These are phyloP conservation scores for Pseudozyma tsukubaensis DNA, from an alignment of 1,284 basidiomycete species.

Conservation along the genomic window DNA sequence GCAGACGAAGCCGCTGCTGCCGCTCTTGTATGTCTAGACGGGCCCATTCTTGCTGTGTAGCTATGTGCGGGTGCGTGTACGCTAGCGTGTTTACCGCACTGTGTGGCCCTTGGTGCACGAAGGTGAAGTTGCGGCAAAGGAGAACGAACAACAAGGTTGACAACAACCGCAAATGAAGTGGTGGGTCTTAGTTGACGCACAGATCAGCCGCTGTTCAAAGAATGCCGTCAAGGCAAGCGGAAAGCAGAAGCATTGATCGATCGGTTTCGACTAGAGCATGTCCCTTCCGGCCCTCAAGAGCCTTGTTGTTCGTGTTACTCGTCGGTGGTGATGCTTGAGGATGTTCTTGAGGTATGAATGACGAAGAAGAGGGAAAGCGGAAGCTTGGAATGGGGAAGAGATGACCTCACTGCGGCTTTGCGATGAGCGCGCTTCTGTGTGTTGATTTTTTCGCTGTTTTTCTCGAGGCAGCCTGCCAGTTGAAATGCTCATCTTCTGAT, in stretches of 20 bases:
- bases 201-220: conserved; percentile 7
- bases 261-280: conserved; percentile 12
- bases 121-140: conserved; percentile 12
- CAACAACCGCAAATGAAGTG: conserved; percentile 29
- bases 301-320: background rate
- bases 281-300: background rate
- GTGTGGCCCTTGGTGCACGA: background rate
- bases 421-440: conserved; percentile 9
- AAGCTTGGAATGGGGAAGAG: background rate
- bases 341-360: conserved; percentile 8
- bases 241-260: conserved; percentile 6
- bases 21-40: conserved; percentile 37
- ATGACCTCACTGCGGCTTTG: background rate
- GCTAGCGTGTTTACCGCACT: conserved; percentile 2
- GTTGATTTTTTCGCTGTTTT: conserved; percentile 19
- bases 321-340: background rate
- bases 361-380: background rate
- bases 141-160: conserved; percentile 8
- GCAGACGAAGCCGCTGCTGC: conserved; percentile 13
- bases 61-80: conserved; percentile 2
- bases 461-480: background rate
- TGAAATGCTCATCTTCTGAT: conserved; percentile 10
- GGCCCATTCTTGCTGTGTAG: conserved; percentile 20
- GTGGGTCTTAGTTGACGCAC: background rate
- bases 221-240: conserved; percentile 12